These are phyloP conservation scores for Chalciporus pseudorubinellus DNA, from an alignment of 768 basidiomycete genomes.

Conservation along the genomic window DNA sequence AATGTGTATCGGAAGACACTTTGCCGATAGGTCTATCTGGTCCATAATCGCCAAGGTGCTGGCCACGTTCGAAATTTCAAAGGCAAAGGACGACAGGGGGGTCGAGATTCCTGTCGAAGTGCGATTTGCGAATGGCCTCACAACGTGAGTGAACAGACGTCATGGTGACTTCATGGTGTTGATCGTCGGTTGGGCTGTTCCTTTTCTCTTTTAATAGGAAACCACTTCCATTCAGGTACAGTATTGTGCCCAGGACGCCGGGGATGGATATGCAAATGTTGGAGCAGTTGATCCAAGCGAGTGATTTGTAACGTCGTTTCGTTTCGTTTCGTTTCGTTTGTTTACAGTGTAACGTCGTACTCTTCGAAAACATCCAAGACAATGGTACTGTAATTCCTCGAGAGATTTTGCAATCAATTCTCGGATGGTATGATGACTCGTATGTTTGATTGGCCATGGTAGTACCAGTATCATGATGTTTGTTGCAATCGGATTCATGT, in stretches of 20 bases:
- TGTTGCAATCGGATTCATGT: no score
- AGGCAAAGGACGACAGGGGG: constrained; percentile 5
- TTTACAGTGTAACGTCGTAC: no score
- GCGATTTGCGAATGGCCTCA: not conserved
- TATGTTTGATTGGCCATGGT: no score
- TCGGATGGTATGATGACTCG: no score
- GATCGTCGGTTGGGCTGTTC: not conserved
- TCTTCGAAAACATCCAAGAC: no score
- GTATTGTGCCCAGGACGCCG: not conserved
- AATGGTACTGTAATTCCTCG: no score
- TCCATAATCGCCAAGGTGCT: constrained; percentile 6
- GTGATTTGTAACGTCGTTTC: not conserved
- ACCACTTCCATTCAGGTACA: constrained; percentile 1
- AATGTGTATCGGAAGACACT: constrained; percentile 17
- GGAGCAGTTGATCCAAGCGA: not conserved
- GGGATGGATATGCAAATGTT: not conserved
- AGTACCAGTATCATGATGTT: no score
- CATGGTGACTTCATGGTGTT: not conserved
- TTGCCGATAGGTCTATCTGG: constrained; percentile 11
- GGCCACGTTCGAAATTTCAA: constrained; percentile 5
- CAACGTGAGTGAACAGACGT: not conserved
- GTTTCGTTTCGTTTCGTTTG: no score
- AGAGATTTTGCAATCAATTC: no score
- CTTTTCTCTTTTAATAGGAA: no score
- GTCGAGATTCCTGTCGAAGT: constrained; percentile 3